A percentile compares a stretch with the other conserved stretches of the same genome.
Evolutionary conservation across 129 eudicot species (phyloP).

Genomic region (Helichrysum umbraculigerum): DNA sequence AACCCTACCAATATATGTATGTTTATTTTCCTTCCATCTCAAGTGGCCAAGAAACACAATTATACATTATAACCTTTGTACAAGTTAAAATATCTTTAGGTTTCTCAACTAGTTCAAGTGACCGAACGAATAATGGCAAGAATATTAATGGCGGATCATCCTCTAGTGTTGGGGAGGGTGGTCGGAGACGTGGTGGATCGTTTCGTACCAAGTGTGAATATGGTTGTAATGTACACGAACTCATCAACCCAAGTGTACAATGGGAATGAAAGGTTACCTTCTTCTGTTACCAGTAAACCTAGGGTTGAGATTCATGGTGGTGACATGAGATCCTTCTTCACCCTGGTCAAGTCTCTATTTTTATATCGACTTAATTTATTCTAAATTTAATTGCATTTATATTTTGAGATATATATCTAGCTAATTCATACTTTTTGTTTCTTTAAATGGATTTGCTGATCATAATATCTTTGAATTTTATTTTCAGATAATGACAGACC

Average conservation of each 20-base stretch:
- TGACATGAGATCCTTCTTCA: constrained; percentile 78
- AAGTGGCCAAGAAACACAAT: too few relatives aligned
- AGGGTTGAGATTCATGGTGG: constrained; percentile 79
- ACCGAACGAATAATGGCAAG: constrained; percentile 33
- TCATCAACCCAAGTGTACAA: constrained; percentile 63
- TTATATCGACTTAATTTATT: too few relatives aligned
- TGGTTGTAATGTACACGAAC: constrained; percentile 54
- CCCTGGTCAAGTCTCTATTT: constrained; percentile 40
- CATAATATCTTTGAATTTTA: neutral
- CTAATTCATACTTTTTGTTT: too few relatives aligned
- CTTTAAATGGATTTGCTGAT: too few relatives aligned
- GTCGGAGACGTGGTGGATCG: constrained; percentile 77
- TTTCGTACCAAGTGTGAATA: constrained; percentile 54
- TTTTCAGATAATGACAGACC: constrained; percentile 79
- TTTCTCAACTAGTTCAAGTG: neutral
- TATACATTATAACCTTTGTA: too few relatives aligned
- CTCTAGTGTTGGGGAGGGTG: constrained; percentile 65
- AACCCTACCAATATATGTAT: too few relatives aligned
- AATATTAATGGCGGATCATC: constrained; percentile 34
- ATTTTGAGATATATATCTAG: too few relatives aligned
- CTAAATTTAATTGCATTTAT: too few relatives aligned
- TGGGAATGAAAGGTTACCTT: constrained; percentile 77
- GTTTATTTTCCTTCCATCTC: too few relatives aligned
- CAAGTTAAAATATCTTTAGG: too few relatives aligned
- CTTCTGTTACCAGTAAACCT: constrained; percentile 60